phyloP scores from a whole-genome alignment of 2,329 filamentous ascomycete species.

The Trichoderma endophyticum region DNA sequence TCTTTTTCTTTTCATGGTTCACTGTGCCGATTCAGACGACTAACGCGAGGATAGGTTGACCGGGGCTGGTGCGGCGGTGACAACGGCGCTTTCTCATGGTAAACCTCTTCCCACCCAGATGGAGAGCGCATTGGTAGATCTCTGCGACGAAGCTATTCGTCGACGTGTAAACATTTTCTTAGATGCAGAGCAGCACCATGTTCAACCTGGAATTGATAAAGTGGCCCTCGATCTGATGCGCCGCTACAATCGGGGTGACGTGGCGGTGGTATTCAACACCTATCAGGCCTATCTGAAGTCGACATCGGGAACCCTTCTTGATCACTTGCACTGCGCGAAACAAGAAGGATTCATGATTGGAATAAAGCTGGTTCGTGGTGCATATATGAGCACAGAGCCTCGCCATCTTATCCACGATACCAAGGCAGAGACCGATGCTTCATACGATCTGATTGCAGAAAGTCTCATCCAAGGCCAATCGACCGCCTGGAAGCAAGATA shows the following conservation, averaged over 20 bases:
- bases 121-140: constrained; percentile 39
- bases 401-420: constrained; percentile 50
- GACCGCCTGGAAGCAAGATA: constrained; percentile 15
- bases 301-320: constrained; percentile 40
- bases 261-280: constrained; percentile 45
- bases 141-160: constrained; percentile 36
- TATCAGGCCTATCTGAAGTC: constrained; percentile 57
- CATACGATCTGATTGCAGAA: constrained; percentile 49
- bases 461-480: constrained; percentile 41
- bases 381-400: constrained; percentile 51
- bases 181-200: constrained; percentile 46
- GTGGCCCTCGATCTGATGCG: constrained; percentile 36
- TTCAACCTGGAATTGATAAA: constrained; percentile 38
- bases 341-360: constrained; percentile 50
- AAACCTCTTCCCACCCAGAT: constrained; percentile 39
- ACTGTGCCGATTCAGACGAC: constrained; percentile 25
- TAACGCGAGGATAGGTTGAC: constrained; percentile 28
- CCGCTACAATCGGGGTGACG: constrained; percentile 38
- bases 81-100: constrained; percentile 35
- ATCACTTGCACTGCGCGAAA: constrained; percentile 44
- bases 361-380: constrained; percentile 55
- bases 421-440: constrained; percentile 50
- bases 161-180: constrained; percentile 40
- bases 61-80: constrained; percentile 41
- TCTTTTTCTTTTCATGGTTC: neutral